Evolutionary conservation across 1,139 yeast species (phyloP).

Genomic region (Diutina rugosa): DNA sequence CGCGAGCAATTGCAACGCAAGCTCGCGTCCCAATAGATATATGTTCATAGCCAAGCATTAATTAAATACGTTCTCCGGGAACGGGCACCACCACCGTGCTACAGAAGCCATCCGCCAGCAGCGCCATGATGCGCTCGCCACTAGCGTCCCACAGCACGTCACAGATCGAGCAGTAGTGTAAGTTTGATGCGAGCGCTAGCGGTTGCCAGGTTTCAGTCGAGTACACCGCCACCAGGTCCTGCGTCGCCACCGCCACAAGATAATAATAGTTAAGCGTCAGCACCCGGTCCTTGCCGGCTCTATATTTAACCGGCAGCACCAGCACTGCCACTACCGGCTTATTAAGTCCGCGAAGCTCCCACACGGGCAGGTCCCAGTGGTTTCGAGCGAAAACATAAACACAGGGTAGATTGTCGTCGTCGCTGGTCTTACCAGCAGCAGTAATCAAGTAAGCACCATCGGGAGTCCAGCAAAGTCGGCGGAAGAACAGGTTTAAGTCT

Average conservation of each 20-base stretch:
- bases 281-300: slow-evolving; percentile 12
- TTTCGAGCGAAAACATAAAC: slow-evolving; percentile 1
- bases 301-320: slow-evolving; percentile 59
- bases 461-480: slow-evolving; percentile 76
- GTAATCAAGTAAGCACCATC: slow-evolving; percentile 75
- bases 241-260: slow-evolving; percentile 88
- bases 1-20: not conserved
- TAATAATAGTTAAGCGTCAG: slow-evolving; percentile 61
- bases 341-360: slow-evolving; percentile 63
- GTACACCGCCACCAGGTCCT: slow-evolving; percentile 72
- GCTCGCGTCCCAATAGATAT: not conserved
- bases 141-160: slow-evolving; percentile 77
- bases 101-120: slow-evolving; percentile 95
- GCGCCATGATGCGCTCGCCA: slow-evolving; percentile 57
- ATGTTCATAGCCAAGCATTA: not conserved
- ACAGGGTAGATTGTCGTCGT: not conserved
- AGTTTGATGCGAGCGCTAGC: slow-evolving; percentile 58
- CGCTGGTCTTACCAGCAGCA: slow-evolving; percentile 22
- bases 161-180: slow-evolving; percentile 82
- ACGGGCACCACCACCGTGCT: not conserved
- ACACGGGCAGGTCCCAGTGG: slow-evolving; percentile 43
- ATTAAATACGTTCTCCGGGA: not conserved
- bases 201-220: slow-evolving; percentile 65
- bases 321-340: slow-evolving; percentile 78
- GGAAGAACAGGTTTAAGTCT: slow-evolving; percentile 76